Conservation (phyloP, 345 rosid genomes). For the Xanthoceras sorbifolium region DNA sequence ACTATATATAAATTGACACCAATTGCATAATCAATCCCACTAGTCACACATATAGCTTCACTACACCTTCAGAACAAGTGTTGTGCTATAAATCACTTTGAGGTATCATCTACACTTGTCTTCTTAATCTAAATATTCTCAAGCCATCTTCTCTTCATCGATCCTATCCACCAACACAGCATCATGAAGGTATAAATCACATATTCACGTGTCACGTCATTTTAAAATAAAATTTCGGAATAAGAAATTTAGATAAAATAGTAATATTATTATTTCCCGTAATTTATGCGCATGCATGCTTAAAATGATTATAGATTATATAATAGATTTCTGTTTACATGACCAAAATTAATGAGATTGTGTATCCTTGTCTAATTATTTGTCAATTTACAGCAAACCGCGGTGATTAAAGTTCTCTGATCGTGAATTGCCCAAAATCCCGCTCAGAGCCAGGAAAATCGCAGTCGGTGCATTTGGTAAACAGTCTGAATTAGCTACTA, state of each 20-base stretch:
- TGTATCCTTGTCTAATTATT: neutral
- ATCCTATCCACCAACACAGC: neutral
- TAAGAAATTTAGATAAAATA: no score
- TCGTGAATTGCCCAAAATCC: constrained; percentile 9
- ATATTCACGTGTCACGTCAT: no score
- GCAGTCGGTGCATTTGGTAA: constrained; percentile 24
- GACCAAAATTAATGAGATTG: neutral
- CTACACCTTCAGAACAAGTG: neutral
- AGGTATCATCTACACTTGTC: neutral
- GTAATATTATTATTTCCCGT: no score
- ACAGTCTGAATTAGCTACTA: neutral
- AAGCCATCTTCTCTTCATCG: neutral
- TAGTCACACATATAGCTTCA: neutral
- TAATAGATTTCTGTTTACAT: no score
- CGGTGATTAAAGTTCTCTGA: constrained; percentile 31
- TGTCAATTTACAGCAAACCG: constrained; percentile 24
- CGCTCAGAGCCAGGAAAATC: constrained; percentile 29
- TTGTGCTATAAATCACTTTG: neutral
- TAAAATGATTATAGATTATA: no score
- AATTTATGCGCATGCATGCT: no score
- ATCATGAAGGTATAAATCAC: neutral
- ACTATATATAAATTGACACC: no score
- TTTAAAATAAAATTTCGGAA: no score
- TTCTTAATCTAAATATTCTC: neutral
- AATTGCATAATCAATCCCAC: neutral